Conservation (phyloP, 2,329 filamentous ascomycete species). For the Hirsutella thompsonii region DNA sequence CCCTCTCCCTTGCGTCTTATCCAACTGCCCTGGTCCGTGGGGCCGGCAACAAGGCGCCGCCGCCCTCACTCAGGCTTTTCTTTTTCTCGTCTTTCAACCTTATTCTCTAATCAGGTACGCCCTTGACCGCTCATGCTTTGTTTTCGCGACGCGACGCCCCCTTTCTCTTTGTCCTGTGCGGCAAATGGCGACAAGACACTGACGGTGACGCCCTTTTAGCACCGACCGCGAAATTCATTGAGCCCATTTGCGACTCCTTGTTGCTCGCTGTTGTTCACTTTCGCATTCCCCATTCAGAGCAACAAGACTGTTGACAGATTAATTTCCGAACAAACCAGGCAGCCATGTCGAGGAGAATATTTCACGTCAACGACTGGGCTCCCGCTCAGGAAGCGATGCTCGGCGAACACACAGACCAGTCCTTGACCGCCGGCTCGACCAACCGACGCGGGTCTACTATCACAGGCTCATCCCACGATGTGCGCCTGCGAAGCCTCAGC, state of each 20-base stretch:
- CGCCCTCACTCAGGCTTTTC: neutral
- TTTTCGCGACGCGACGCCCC: neutral
- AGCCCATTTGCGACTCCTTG: no score
- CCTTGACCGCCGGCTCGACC: neutral
- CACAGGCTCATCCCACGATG: slow-evolving; percentile 16
- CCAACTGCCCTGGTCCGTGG: neutral
- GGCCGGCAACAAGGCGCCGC: neutral
- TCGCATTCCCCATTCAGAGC: no score
- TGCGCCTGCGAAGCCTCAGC: slow-evolving; percentile 34
- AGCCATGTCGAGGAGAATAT: slow-evolving; percentile 22
- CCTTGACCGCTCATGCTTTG: neutral
- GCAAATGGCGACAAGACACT: no score
- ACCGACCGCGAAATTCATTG: no score
- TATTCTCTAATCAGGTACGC: neutral
- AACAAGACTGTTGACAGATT: no score
- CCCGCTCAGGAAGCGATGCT: slow-evolving; percentile 26
- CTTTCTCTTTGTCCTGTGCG: neutral
- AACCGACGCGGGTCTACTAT: slow-evolving; percentile 4
- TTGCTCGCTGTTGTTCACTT: no score
- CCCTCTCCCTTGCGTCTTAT: neutral
- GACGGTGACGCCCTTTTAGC: no score
- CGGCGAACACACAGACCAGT: slow-evolving; percentile 23
- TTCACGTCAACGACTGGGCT: slow-evolving; percentile 28
- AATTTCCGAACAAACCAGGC: no score
- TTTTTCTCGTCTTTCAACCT: neutral